Conservation (phyloP, 805 yeast species). For the Wickerhamiella galacta region DNA sequence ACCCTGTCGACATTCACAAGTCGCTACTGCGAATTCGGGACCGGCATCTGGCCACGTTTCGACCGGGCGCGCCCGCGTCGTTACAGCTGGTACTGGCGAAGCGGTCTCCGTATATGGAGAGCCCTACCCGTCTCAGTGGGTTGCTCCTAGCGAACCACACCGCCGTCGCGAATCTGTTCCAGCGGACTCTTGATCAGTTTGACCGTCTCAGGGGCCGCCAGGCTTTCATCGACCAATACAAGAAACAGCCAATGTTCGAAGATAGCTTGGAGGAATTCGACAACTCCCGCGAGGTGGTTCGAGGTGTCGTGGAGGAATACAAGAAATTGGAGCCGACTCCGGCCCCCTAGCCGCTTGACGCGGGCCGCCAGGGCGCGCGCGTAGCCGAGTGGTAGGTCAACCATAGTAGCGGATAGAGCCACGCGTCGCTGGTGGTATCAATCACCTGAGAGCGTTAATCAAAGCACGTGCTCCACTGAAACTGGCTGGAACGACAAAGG, state of each 20-base stretch:
- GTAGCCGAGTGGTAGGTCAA: too few species aligned
- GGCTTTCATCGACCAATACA: constrained; percentile 73
- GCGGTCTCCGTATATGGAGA: constrained; percentile 42
- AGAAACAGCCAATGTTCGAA: constrained; percentile 27
- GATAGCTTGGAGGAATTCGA: constrained; percentile 53
- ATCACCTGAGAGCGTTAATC: too few species aligned
- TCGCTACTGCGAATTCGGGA: constrained; percentile 26
- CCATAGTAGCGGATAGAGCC: too few species aligned
- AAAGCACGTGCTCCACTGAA: too few species aligned
- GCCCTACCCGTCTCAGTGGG: constrained; percentile 47
- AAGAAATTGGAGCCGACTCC: constrained; percentile 25
- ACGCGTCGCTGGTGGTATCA: too few species aligned
- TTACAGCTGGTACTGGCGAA: constrained; percentile 64
- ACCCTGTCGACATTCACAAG: constrained; percentile 49
- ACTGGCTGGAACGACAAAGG: too few species aligned
- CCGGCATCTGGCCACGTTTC: constrained; percentile 40
- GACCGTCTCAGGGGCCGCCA: constrained; percentile 62
- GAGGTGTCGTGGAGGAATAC: constrained; percentile 62
- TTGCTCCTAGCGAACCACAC: constrained; percentile 74
- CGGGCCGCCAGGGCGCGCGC: too few species aligned
- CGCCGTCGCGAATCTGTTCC: constrained; percentile 48
- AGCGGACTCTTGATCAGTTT: constrained; percentile 54
- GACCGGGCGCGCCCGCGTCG: constrained; percentile 72
- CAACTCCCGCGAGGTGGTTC: constrained; percentile 54
- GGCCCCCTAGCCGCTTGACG: background rate